Conservation (phyloP, 257 asterid genomes). For the Solanum raphanifolium region DNA sequence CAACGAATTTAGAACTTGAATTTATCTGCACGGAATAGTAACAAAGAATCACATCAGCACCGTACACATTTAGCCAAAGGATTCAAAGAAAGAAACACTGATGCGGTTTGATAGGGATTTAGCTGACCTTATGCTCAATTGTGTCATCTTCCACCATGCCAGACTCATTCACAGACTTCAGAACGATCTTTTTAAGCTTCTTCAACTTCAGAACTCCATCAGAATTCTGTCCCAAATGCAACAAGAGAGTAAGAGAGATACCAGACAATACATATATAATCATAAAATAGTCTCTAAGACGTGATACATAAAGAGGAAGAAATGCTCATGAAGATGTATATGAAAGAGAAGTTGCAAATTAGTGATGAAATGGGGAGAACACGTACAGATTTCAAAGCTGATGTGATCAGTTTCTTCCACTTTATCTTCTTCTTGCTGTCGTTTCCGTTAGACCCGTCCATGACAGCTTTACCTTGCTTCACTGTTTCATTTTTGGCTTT, state of each 20-base stretch:
- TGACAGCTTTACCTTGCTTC: constrained; percentile 14
- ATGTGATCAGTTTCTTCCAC: constrained; percentile 84
- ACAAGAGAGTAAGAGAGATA: not conserved
- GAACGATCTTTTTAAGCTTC: constrained; percentile 48
- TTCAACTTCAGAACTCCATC: constrained; percentile 50
- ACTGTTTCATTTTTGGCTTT: constrained; percentile 33
- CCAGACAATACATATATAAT: not conserved
- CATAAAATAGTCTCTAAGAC: not conserved
- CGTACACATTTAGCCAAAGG: not conserved
- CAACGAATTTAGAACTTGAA: constrained; percentile 50
- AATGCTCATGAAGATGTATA: not conserved
- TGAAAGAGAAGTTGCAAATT: not conserved
- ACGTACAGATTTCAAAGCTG: constrained; percentile 70
- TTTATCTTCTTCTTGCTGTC: constrained; percentile 35
- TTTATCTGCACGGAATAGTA: constrained; percentile 34
- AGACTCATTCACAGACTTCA: constrained; percentile 56
- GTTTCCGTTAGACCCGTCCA: constrained; percentile 14
- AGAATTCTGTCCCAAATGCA: constrained; percentile 41
- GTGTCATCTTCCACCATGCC: constrained; percentile 36
- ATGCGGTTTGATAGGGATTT: not conserved
- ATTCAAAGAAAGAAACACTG: not conserved
- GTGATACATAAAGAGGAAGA: not conserved
- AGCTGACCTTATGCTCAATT: constrained; percentile 53
- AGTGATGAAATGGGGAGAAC: not conserved
- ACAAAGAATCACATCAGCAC: not conserved